Evolutionary conservation across 2,329 filamentous ascomycete genomes (phyloP).

Genomic region (Talaromyces albobiverticillius): DNA sequence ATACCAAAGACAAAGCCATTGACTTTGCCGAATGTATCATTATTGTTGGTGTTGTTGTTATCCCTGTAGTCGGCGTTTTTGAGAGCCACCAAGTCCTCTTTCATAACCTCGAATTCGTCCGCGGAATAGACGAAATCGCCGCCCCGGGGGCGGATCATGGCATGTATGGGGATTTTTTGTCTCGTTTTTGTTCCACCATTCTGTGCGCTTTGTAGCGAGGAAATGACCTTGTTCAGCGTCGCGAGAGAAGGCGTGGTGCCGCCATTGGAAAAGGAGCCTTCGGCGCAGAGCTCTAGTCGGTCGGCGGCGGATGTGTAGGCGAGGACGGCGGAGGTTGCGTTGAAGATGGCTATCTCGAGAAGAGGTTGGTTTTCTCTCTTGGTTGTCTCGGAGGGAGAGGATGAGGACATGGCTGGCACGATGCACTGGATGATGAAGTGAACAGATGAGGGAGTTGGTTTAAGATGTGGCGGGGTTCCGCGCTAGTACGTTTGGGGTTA

Average conservation of each 20-base stretch:
- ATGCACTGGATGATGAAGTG: too few relatives aligned
- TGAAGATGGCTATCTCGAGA: slow-evolving; percentile 51
- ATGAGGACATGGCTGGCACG: not conserved
- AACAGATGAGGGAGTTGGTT: too few relatives aligned
- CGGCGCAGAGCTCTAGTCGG: slow-evolving; percentile 49
- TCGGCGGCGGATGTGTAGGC: slow-evolving; percentile 42
- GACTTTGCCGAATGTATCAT: slow-evolving; percentile 22
- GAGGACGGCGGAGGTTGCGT: slow-evolving; percentile 38
- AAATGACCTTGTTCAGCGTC: slow-evolving; percentile 21
- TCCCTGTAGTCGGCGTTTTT: slow-evolving; percentile 10
- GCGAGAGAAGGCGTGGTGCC: slow-evolving; percentile 40
- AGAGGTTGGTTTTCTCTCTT: too few relatives aligned
- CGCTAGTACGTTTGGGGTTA: too few relatives aligned
- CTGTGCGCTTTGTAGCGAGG: slow-evolving; percentile 21
- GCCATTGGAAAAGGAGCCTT: slow-evolving; percentile 38
- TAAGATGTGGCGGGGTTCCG: too few relatives aligned
- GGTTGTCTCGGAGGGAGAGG: not conserved
- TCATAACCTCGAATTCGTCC: slow-evolving; percentile 45
- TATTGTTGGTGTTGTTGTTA: not conserved
- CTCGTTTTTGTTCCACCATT: too few relatives aligned
- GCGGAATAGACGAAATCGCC: slow-evolving; percentile 45
- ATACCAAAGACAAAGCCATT: slow-evolving; percentile 55
- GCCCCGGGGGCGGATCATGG: slow-evolving; percentile 54
- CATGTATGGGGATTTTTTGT: slow-evolving; percentile 44
- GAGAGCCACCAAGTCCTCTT: too few relatives aligned